Evolutionary conservation across 2,329 filamentous ascomycete species (phyloP).

Genomic region (Fusarium buxicola): DNA sequence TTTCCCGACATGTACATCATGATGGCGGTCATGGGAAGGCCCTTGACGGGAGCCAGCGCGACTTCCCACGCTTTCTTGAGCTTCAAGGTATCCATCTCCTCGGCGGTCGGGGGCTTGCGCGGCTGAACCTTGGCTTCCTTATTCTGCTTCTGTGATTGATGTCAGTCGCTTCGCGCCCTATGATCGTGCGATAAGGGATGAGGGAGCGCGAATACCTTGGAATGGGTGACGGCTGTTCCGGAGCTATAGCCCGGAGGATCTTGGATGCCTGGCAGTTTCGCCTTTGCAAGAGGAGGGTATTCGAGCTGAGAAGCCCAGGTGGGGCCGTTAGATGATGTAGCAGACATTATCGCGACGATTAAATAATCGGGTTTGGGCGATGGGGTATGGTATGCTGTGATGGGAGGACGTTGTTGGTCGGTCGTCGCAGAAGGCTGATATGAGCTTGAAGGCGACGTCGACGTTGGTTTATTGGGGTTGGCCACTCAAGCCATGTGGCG

Average conservation of each 20-base stretch:
- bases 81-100: conserved; percentile 95
- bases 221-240: conserved; percentile 58
- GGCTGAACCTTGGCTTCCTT: conserved; percentile 62
- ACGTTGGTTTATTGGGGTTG: conserved; percentile 28
- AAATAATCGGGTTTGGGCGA: neutral
- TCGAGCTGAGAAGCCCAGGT: conserved; percentile 87
- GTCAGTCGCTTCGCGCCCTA: conserved; percentile 15
- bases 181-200: neutral
- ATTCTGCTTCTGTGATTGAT: conserved; percentile 58
- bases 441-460: conserved; percentile 31
- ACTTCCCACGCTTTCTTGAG: conserved; percentile 99
- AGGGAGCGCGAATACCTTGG: conserved; percentile 62
- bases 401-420: conserved; percentile 7
- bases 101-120: conserved; percentile 76
- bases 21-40: conserved; percentile 96
- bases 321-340: conserved; percentile 60
- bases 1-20: conserved; percentile 99
- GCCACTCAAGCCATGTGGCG: conserved; percentile 30
- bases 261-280: conserved; percentile 75
- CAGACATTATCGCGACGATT: conserved; percentile 38
- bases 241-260: conserved; percentile 88
- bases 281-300: conserved; percentile 72
- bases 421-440: conserved; percentile 18
- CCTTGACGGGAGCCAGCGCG: conserved; percentile 91
- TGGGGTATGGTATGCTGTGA: neutral